Evolutionary conservation across 139 green algal genomes (phyloP).

Genomic region (Chlamydomonas schloesseri): DNA sequence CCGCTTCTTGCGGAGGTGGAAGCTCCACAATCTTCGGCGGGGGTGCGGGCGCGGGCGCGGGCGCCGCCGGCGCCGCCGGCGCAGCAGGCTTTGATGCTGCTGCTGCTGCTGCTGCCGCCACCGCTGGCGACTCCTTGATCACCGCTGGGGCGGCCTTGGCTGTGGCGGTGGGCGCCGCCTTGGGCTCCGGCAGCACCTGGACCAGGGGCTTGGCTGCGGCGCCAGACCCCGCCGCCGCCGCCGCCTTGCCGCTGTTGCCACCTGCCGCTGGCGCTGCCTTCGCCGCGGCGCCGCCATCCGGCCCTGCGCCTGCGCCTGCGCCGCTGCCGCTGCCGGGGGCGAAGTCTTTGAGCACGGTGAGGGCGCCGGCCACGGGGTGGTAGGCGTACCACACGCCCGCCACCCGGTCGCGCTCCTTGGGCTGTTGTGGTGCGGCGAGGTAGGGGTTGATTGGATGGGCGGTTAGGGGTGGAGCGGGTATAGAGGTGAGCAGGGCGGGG

Average conservation of each 20-base stretch:
- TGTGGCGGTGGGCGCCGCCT: not conserved
- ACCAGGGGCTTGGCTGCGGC: not conserved
- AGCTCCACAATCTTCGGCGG: no score
- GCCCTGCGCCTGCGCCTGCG: not conserved
- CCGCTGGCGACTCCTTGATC: not conserved
- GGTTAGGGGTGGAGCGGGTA: no score
- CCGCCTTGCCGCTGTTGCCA: no score
- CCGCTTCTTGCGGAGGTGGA: no score
- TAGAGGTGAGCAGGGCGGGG: not conserved
- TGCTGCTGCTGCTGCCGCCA: not conserved
- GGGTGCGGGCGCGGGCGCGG: not conserved
- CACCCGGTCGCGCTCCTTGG: slow-evolving; percentile 64
- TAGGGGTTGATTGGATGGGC: not conserved
- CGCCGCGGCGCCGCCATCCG: not conserved
- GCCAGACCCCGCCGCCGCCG: not conserved
- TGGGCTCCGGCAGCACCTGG: not conserved
- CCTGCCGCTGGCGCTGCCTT: not conserved
- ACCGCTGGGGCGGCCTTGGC: not conserved
- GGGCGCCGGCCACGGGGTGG: slow-evolving; percentile 70
- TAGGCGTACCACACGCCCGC: slow-evolving; percentile 77
- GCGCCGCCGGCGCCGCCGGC: not conserved
- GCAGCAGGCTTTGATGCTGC: not conserved
- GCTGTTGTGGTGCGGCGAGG: slow-evolving; percentile 3
- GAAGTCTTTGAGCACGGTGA: slow-evolving; percentile 58
- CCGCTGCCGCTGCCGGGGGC: not conserved